These are phyloP conservation scores for Akanthomyces muscarius DNA, from an alignment of 2,329 filamentous ascomycete species.

Conservation along the genomic window DNA sequence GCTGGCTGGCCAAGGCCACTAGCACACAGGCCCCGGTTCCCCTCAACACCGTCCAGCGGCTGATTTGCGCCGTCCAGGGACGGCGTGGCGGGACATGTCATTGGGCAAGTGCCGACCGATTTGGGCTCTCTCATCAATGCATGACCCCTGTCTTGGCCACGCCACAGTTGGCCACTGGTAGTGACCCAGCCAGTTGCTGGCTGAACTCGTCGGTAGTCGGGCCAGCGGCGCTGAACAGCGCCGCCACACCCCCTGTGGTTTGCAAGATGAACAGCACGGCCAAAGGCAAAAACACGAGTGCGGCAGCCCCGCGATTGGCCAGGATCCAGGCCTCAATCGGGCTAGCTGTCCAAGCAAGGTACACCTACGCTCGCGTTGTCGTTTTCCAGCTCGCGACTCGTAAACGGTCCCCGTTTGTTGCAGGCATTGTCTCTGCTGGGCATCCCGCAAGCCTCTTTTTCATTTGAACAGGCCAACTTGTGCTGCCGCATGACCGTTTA, in stretches of 20 bases:
- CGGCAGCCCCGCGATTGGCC: constrained; percentile 7
- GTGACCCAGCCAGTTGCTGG: no score
- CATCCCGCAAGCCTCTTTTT: background rate
- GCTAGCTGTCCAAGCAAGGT: background rate
- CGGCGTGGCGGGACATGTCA: background rate
- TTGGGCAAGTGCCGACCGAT: background rate
- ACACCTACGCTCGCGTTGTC: constrained; percentile 3
- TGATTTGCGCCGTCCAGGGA: background rate
- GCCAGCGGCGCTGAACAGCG: background rate
- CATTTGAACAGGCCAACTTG: background rate
- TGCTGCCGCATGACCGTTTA: background rate
- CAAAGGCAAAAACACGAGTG: background rate
- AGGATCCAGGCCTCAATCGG: background rate
- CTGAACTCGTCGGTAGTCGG: background rate
- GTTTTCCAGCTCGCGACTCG: background rate
- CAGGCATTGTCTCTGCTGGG: background rate
- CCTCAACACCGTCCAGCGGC: background rate
- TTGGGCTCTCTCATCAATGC: background rate
- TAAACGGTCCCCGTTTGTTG: background rate
- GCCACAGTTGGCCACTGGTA: background rate
- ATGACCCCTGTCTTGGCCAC: background rate
- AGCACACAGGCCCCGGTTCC: background rate
- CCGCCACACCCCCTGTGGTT: background rate
- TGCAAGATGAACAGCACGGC: background rate
- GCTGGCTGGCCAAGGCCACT: no score